Conservation (phyloP, 345 rosid species). For the Boechera retrofracta region DNA sequence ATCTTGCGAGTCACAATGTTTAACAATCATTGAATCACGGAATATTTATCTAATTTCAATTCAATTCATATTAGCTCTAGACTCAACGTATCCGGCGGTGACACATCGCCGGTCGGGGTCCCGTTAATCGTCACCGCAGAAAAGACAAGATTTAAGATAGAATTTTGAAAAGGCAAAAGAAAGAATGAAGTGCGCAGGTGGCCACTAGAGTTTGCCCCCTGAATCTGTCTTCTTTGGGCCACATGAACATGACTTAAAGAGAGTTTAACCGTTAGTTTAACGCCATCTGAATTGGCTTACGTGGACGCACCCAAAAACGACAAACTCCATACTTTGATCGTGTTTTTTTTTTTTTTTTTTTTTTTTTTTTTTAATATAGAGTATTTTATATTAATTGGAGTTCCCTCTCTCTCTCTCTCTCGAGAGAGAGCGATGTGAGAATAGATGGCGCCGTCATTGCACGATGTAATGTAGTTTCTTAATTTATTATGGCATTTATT, state of each 20-base stretch:
- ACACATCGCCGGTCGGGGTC: constrained; percentile 36
- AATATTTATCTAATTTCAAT: background rate
- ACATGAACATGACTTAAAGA: constrained; percentile 40
- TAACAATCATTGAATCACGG: background rate
- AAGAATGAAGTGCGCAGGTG: constrained; percentile 36
- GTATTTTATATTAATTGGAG: constrained; percentile 10
- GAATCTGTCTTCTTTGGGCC: constrained; percentile 25
- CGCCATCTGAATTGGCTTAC: constrained; percentile 35
- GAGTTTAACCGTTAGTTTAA: constrained; percentile 21
- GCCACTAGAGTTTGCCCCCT: constrained; percentile 43
- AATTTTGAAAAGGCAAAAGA: background rate
- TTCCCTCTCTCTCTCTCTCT: too few relatives aligned
- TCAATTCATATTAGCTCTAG: background rate
- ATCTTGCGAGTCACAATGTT: background rate
- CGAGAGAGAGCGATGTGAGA: constrained; percentile 1
- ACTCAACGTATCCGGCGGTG: constrained; percentile 31
- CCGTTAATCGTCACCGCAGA: constrained; percentile 18
- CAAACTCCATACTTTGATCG: constrained; percentile 18
- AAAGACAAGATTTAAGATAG: constrained; percentile 20
- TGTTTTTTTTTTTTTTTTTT: background rate
- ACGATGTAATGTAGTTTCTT: constrained; percentile 43
- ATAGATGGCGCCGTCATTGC: constrained; percentile 45
- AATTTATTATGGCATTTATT: constrained; percentile 17
- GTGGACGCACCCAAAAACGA: constrained; percentile 33
- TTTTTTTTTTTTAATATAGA: background rate